Evolutionary conservation across 164 flowering plant species (phyloP).

Genomic region (Berberis thunbergii): DNA sequence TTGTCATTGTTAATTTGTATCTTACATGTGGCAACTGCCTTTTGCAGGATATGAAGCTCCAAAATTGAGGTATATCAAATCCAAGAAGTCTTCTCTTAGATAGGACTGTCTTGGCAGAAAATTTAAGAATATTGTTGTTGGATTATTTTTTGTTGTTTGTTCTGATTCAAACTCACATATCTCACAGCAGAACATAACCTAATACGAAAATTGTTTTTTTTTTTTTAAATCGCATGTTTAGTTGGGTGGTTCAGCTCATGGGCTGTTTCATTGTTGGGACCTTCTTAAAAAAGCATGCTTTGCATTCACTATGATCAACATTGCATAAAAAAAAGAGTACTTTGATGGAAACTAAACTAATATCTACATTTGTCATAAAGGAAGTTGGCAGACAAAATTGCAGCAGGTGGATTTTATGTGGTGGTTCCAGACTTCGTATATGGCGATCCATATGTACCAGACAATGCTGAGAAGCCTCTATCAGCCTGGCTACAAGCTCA

Average conservation of each 20-base stretch:
- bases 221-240: too few relatives aligned
- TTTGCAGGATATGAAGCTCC: slow-evolving; percentile 51
- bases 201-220: too few relatives aligned
- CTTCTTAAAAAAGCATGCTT: neutral
- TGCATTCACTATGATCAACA: neutral
- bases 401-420: slow-evolving; percentile 10
- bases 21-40: neutral
- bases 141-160: too few relatives aligned
- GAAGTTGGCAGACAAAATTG: slow-evolving; percentile 11
- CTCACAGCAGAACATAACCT: too few relatives aligned
- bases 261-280: too few relatives aligned
- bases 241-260: too few relatives aligned
- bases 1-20: neutral
- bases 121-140: neutral
- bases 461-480: slow-evolving; percentile 1
- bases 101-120: neutral
- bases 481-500: slow-evolving; percentile 2
- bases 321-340: too few relatives aligned
- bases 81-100: neutral
- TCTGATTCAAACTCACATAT: too few relatives aligned
- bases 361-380: neutral
- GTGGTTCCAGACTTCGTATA: slow-evolving; percentile 6
- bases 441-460: slow-evolving; percentile 3
- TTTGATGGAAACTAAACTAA: neutral
- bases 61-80: slow-evolving; percentile 32